Evolutionary conservation across 164 flowering plant species (phyloP).

Genomic region (Vitis riparia): DNA sequence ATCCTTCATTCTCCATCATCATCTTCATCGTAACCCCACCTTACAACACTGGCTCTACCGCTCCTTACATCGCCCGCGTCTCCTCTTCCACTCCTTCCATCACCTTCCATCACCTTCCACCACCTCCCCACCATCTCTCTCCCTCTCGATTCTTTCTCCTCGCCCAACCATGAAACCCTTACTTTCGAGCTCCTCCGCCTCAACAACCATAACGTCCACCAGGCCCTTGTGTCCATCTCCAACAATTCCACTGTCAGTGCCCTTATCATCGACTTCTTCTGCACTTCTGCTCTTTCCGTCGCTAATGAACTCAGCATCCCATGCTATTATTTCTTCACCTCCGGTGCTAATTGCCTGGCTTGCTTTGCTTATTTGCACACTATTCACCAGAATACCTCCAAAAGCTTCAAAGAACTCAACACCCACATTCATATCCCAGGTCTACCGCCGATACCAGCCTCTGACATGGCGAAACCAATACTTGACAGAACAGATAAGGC

Average conservation of each 20-base stretch:
- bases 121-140: constrained; percentile 22
- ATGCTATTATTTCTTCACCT: constrained; percentile 16
- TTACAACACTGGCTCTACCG: constrained; percentile 27
- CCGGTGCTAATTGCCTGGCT: constrained; percentile 18
- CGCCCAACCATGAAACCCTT: constrained; percentile 14
- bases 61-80: constrained; percentile 36
- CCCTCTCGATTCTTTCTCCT: not conserved
- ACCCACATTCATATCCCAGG: constrained; percentile 14
- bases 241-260: constrained; percentile 13
- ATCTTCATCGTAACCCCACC: constrained; percentile 36
- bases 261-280: constrained; percentile 39
- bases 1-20: constrained; percentile 32
- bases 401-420: constrained; percentile 23
- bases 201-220: constrained; percentile 27
- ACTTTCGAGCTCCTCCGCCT: constrained; percentile 19
- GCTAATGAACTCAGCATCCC: constrained; percentile 25
- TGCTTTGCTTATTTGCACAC: constrained; percentile 22
- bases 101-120: constrained; percentile 31
- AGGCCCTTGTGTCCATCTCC: constrained; percentile 28
- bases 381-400: constrained; percentile 10
- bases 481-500: constrained; percentile 15
- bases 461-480: constrained; percentile 17
- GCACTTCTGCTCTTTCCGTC: constrained; percentile 21
- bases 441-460: constrained; percentile 8
- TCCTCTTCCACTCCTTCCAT: constrained; percentile 29